These are phyloP conservation scores for Stramenopiles sp. DNA, from an alignment of 352 stramenopile genomes.

Conservation along the genomic window DNA sequence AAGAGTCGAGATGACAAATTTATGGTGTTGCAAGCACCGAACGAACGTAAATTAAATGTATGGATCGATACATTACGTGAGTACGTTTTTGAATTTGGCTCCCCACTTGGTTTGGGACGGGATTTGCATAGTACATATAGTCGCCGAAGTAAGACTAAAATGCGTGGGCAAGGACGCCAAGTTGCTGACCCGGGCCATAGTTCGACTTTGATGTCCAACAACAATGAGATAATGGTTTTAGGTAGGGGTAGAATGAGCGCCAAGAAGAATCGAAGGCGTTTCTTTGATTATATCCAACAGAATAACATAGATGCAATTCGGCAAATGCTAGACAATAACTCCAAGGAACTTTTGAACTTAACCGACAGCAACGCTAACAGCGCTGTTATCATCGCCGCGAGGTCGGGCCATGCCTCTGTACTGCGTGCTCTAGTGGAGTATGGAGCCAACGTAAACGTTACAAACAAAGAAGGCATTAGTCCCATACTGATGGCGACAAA, in stretches of 20 bases:
- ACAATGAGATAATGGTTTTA: background rate
- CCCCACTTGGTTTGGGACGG: background rate
- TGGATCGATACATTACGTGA: background rate
- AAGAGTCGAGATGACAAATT: background rate
- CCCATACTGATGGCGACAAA: background rate
- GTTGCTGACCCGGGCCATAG: background rate
- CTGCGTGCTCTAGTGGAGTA: slow-evolving; percentile 21
- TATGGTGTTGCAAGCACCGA: background rate
- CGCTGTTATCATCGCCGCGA: slow-evolving; percentile 25
- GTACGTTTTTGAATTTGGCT: background rate
- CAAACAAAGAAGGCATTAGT: background rate
- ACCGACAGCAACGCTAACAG: slow-evolving; percentile 23
- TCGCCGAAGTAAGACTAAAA: no score
- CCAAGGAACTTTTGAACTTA: background rate
- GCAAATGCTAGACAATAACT: background rate
- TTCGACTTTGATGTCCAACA: background rate
- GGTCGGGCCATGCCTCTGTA: slow-evolving; percentile 13
- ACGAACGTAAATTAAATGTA: background rate
- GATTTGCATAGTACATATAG: no score
- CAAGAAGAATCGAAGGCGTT: background rate
- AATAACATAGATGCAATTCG: background rate
- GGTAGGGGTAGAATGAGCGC: background rate
- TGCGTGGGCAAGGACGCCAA: no score
- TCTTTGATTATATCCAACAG: background rate
- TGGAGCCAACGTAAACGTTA: slow-evolving; percentile 16